These are phyloP conservation scores for Polyporus tsugae DNA, from an alignment of 1,284 basidiomycete genomes.

Conservation along the genomic window DNA sequence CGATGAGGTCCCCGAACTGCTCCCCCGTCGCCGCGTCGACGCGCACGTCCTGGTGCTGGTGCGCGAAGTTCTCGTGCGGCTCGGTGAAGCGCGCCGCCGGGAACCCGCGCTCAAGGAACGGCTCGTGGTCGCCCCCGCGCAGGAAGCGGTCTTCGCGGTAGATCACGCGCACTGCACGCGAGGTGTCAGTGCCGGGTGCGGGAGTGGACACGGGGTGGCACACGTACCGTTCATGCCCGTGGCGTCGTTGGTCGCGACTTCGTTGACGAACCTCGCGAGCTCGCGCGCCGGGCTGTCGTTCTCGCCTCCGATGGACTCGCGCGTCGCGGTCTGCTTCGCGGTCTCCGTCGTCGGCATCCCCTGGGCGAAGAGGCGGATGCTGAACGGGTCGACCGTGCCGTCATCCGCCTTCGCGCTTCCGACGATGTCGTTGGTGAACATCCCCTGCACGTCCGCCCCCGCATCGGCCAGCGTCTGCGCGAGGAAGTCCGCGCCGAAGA, in stretches of 20 bases:
- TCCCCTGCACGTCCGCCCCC: constrained; percentile 59
- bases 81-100: constrained; percentile 63
- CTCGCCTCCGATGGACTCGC: constrained; percentile 56
- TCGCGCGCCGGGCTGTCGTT: constrained; percentile 61
- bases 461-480: constrained; percentile 51
- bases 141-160: constrained; percentile 61
- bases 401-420: constrained; percentile 58
- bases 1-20: constrained; percentile 60
- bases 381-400: constrained; percentile 52
- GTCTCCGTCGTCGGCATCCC: constrained; percentile 56
- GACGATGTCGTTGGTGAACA: constrained; percentile 62
- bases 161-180: constrained; percentile 50
- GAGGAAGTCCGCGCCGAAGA: constrained; percentile 56
- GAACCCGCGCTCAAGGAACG: constrained; percentile 59
- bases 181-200: neutral
- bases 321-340: constrained; percentile 42
- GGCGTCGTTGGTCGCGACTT: constrained; percentile 54
- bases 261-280: constrained; percentile 56
- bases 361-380: constrained; percentile 57
- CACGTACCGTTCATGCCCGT: constrained; percentile 56
- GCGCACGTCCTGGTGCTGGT: constrained; percentile 63
- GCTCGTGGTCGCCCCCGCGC: constrained; percentile 59
- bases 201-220: too few species aligned
- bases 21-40: constrained; percentile 50
- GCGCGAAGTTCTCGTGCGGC: constrained; percentile 61